A percentile compares a stretch with the other conserved stretches of the same genome.
Conservation (phyloP, 2,329 filamentous ascomycete genomes). For the Colletotrichum tropicicola region DNA sequence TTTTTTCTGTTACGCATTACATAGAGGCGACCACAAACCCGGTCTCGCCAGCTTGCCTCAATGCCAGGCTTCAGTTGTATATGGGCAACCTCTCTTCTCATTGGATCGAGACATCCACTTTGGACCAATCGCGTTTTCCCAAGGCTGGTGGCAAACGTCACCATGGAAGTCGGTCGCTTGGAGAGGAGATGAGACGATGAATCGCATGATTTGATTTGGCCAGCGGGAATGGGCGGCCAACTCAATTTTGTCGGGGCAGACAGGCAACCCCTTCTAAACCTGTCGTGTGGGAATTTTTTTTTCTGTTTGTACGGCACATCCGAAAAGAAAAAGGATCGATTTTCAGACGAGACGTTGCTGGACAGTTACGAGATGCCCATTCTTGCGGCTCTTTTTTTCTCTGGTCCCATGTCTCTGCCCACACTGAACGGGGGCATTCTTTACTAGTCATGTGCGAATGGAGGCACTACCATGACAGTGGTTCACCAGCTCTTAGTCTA, state of each 20-base stretch:
- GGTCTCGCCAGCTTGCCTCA: constrained; percentile 1
- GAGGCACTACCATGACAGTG: background rate
- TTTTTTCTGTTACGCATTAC: constrained; percentile 19
- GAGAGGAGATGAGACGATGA: constrained; percentile 24
- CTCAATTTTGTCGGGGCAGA: constrained; percentile 21
- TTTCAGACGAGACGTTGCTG: constrained; percentile 18
- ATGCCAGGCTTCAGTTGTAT: constrained; percentile 16
- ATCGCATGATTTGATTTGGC: constrained; percentile 27
- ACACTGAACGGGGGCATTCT: background rate
- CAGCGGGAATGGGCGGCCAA: constrained; percentile 24
- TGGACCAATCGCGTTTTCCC: constrained; percentile 12
- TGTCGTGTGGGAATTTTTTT: constrained; percentile 18
- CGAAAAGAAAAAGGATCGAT: constrained; percentile 12
- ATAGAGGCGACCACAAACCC: constrained; percentile 23
- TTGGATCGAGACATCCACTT: constrained; percentile 19
- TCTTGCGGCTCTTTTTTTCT: background rate
- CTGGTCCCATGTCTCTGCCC: constrained; percentile 2
- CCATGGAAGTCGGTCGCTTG: constrained; percentile 9
- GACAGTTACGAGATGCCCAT: constrained; percentile 4
- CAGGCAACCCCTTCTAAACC: constrained; percentile 27
- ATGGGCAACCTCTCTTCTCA: constrained; percentile 11
- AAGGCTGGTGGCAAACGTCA: background rate
- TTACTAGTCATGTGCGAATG: constrained; percentile 13
- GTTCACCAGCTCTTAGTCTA: background rate
- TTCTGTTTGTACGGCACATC: constrained; percentile 21